A percentile compares a stretch with the other conserved stretches of the same genome.
Conservation (phyloP, 139 green algal species). For the Trebouxia sp. region DNA sequence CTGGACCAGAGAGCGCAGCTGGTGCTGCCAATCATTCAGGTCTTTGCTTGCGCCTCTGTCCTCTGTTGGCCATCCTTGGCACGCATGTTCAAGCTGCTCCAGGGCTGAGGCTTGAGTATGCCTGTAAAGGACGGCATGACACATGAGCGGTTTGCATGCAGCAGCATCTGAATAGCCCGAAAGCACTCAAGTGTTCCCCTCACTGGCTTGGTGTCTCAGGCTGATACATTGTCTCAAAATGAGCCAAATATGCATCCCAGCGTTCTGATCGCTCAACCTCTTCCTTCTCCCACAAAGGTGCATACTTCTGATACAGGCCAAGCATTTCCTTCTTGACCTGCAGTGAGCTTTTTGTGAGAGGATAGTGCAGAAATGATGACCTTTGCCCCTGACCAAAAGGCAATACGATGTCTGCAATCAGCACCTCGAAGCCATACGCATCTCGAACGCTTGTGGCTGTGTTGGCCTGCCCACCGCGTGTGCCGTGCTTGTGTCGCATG, state of each 20-base stretch:
- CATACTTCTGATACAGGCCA: conserved; percentile 48
- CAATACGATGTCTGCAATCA: too few species aligned
- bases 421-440: conserved; percentile 44
- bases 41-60: not conserved
- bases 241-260: conserved; percentile 45
- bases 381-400: too few species aligned
- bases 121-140: too few species aligned
- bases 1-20: conserved; percentile 55
- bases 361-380: too few species aligned
- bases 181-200: not conserved
- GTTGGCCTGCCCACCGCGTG: not conserved
- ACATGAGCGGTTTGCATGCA: too few species aligned
- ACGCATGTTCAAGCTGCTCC: not conserved
- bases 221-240: conserved; percentile 16
- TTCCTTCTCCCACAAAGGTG: conserved; percentile 56
- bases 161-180: not conserved
- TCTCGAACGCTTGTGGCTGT: conserved; percentile 32
- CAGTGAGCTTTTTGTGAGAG: too few species aligned
- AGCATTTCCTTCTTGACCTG: conserved; percentile 44
- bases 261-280: conserved; percentile 56
- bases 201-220: not conserved
- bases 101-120: not conserved
- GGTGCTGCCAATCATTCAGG: conserved; percentile 32
- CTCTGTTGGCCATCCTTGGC: not conserved
- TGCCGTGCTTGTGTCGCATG: conserved; percentile 11